Evolutionary conservation across 352 stramenopile species (phyloP).

Genomic region (Blastocystis sp.): DNA sequence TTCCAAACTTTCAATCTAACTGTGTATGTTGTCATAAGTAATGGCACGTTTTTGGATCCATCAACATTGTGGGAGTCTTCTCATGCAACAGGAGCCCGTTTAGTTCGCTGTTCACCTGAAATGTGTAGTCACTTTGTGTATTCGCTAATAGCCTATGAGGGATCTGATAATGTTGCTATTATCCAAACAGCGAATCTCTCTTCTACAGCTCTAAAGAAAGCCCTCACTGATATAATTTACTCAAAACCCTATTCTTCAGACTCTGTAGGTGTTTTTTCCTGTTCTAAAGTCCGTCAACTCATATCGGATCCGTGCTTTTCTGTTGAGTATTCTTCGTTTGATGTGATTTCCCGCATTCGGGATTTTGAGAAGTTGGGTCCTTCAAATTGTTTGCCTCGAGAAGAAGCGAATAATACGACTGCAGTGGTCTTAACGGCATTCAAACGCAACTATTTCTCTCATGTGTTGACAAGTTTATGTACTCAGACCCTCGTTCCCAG

Average conservation of each 20-base stretch:
- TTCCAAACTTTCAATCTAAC: neutral
- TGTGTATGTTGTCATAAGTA: neutral
- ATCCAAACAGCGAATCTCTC: neutral
- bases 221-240: neutral
- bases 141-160: conserved; percentile 5
- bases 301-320: neutral
- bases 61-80: neutral
- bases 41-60: neutral
- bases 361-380: neutral
- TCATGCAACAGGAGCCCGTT: neutral
- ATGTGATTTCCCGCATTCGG: neutral
- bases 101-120: neutral
- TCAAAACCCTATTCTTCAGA: neutral
- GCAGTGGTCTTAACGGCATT: conserved; percentile 1
- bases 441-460: neutral
- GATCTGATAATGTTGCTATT: neutral
- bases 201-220: neutral
- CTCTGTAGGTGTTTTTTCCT: neutral
- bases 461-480: conserved; percentile 4
- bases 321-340: neutral
- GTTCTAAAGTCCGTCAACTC: neutral
- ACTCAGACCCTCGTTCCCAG: neutral
- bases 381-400: neutral
- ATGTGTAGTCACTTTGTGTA: neutral
- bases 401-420: neutral